phyloP scores from a whole-genome alignment of 371 early-diverging fungal species.

The Zopfochytrium polystomum region DNA sequence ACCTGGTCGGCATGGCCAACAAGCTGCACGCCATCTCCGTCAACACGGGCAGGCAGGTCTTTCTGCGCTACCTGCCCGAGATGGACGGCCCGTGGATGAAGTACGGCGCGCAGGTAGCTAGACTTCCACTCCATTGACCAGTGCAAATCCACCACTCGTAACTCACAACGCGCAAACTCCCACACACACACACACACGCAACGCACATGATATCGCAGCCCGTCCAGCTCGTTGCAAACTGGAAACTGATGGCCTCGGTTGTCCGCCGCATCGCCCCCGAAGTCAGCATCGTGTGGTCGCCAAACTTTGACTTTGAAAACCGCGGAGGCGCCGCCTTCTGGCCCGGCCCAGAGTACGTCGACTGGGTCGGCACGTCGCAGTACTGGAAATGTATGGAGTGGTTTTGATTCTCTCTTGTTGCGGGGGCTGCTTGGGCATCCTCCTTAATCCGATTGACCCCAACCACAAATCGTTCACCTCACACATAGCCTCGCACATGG shows the following conservation, averaged over 20 bases:
- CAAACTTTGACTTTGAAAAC: slow-evolving; percentile 15
- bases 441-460: background rate
- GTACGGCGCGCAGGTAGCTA: no score
- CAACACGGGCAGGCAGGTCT: slow-evolving; percentile 5
- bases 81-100: no score
- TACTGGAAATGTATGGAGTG: background rate
- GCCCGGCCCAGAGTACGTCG: no score
- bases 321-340: slow-evolving; percentile 6
- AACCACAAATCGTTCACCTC: background rate
- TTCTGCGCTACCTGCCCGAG: no score
- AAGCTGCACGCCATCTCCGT: background rate
- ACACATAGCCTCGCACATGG: background rate
- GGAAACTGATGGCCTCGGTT: slow-evolving; percentile 4
- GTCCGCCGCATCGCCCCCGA: slow-evolving; percentile 8
- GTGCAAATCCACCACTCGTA: slow-evolving; percentile 13
- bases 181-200: background rate
- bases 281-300: slow-evolving; percentile 19
- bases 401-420: background rate
- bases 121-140: slow-evolving; percentile 10
- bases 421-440: background rate
- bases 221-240: slow-evolving; percentile 4
- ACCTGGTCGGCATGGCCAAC: slow-evolving; percentile 7
- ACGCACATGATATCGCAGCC: no score
- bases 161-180: background rate
- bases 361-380: no score